These are phyloP conservation scores for Aspergillus latus DNA, from an alignment of 2,329 filamentous ascomycete genomes.

Conservation along the genomic window DNA sequence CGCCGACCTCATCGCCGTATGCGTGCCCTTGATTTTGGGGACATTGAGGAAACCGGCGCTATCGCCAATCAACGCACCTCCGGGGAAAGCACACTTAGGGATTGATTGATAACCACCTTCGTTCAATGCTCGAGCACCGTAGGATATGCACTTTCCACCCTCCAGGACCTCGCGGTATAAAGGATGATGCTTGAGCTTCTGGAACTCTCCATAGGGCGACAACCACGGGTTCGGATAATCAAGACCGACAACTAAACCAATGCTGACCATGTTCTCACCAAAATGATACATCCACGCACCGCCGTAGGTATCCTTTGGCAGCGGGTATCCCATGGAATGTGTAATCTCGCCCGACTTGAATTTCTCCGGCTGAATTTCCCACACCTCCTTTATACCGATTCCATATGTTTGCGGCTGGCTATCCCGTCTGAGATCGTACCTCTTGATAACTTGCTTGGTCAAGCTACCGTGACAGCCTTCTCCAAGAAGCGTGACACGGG, in stretches of 20 bases:
- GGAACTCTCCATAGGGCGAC: conserved; percentile 92
- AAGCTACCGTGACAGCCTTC: conserved; percentile 96
- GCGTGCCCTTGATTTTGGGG: conserved; percentile 97
- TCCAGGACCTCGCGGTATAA: conserved; percentile 83
- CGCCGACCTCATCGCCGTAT: conserved; percentile 95
- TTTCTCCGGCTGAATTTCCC: conserved; percentile 92
- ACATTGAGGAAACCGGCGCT: conserved; percentile 96
- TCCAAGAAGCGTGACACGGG: conserved; percentile 82
- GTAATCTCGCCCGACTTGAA: conserved; percentile 82
- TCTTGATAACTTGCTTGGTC: conserved; percentile 91
- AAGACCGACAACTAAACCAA: conserved; percentile 87
- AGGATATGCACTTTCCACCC: conserved; percentile 95
- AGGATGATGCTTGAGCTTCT: conserved; percentile 98
- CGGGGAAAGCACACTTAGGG: conserved; percentile 93
- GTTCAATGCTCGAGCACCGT: conserved; percentile 84
- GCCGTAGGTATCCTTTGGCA: conserved; percentile 86
- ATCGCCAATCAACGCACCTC: conserved; percentile 92
- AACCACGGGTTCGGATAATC: conserved; percentile 98
- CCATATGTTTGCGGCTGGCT: conserved; percentile 95
- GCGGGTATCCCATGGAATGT: conserved; percentile 90
- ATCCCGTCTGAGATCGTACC: conserved; percentile 84
- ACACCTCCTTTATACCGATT: conserved; percentile 92
- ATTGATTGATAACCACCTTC: conserved; percentile 98
- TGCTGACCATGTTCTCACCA: conserved; percentile 89
- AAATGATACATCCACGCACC: conserved; percentile 99